These are phyloP conservation scores for Dioscorea cayenensis DNA, from an alignment of 116 monocot species.

Conservation along the genomic window DNA sequence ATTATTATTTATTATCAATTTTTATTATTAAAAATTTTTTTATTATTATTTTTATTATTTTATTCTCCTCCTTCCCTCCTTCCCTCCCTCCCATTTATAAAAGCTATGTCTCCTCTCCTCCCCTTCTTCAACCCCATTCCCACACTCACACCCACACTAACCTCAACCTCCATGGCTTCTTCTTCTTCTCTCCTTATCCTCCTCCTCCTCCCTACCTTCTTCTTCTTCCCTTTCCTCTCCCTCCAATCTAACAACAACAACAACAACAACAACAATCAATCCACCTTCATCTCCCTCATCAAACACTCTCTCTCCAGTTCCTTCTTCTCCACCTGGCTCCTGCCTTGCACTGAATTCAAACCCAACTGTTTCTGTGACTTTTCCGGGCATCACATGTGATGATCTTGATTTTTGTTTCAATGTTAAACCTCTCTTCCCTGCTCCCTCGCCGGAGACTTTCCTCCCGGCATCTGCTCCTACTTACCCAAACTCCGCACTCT, in stretches of 20 bases:
- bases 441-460: slow-evolving; percentile 49
- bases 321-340: slow-evolving; percentile 42
- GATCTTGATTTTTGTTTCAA: slow-evolving; percentile 16
- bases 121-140: too few species aligned
- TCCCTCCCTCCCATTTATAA: background rate
- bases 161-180: slow-evolving; percentile 11
- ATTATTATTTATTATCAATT: background rate
- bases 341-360: slow-evolving; percentile 1
- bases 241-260: slow-evolving; percentile 5
- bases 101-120: too few species aligned
- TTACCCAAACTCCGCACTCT: slow-evolving; percentile 58
- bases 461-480: slow-evolving; percentile 50
- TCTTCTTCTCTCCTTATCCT: background rate
- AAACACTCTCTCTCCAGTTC: slow-evolving; percentile 50
- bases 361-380: slow-evolving; percentile 35
- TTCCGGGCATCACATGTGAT: slow-evolving; percentile 65
- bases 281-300: slow-evolving; percentile 59
- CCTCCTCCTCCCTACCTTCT: slow-evolving; percentile 10
- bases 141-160: background rate
- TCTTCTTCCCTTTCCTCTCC: slow-evolving; percentile 6
- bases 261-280: slow-evolving; percentile 24
- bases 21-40: too few species aligned
- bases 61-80: slow-evolving; percentile 21
- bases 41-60: background rate
- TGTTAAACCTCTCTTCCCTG: slow-evolving; percentile 64